These are phyloP conservation scores for Sedum album DNA, from an alignment of 164 flowering plant species.

Conservation along the genomic window DNA sequence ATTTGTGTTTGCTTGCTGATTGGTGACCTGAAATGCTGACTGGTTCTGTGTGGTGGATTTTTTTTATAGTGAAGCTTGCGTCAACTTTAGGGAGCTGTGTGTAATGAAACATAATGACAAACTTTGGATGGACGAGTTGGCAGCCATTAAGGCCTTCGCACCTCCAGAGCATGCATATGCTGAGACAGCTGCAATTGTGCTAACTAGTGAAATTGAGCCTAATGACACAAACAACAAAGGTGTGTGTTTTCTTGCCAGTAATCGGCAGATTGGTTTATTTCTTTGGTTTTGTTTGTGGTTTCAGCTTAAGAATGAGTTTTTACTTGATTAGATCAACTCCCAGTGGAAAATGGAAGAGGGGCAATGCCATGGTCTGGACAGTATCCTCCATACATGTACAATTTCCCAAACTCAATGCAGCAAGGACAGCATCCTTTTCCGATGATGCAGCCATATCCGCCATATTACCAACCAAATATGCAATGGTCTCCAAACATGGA, in stretches of 20 bases:
- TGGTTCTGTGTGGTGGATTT: not conserved
- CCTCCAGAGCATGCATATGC: constrained; percentile 32
- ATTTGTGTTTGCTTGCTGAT: not conserved
- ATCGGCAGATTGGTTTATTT: not conserved
- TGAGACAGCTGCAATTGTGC: constrained; percentile 45
- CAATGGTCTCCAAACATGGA: constrained; percentile 37
- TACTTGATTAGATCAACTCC: constrained; percentile 20
- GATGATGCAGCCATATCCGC: constrained; percentile 34
- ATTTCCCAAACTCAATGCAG: constrained; percentile 27
- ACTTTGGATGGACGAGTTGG: constrained; percentile 60
- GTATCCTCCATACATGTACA: constrained; percentile 47
- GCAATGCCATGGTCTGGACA: constrained; percentile 50
- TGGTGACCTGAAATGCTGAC: not conserved
- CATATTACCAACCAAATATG: constrained; percentile 39
- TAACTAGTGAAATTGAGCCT: constrained; percentile 30
- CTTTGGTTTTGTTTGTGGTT: not conserved
- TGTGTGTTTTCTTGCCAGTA: constrained; percentile 16
- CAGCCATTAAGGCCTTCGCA: constrained; percentile 42
- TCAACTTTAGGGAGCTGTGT: constrained; percentile 46
- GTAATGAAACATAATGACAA: constrained; percentile 43
- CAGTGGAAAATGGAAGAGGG: constrained; percentile 26
- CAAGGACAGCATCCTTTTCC: constrained; percentile 36
- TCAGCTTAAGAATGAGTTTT: not conserved
- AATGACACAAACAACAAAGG: constrained; percentile 27
- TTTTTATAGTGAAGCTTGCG: constrained; percentile 53